These are phyloP conservation scores for Thymus mandschuricus DNA, from an alignment of 257 asterid species.

Conservation along the genomic window DNA sequence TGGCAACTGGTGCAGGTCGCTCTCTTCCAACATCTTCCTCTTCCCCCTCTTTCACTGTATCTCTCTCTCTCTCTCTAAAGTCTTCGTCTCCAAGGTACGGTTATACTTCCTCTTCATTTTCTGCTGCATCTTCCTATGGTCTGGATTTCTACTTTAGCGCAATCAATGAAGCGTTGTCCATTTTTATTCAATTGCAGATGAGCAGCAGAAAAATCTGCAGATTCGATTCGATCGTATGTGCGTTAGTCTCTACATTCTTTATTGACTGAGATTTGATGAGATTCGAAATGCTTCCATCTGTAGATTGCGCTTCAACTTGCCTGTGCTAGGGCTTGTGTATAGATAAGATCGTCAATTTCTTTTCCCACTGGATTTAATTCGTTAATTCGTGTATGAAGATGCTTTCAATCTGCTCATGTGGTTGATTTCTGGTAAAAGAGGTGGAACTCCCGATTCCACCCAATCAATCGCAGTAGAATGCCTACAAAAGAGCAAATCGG, in stretches of 20 bases:
- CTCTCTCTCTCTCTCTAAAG: neutral
- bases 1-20: constrained; percentile 33
- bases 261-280: neutral
- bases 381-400: constrained; percentile 6
- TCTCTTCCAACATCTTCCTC: constrained; percentile 24
- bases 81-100: constrained; percentile 16
- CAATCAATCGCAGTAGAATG: constrained; percentile 18
- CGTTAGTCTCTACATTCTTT: neutral
- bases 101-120: constrained; percentile 15
- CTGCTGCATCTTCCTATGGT: constrained; percentile 11
- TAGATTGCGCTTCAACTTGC: constrained; percentile 18
- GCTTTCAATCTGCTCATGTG: constrained; percentile 25
- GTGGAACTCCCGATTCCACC: constrained; percentile 28
- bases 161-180: neutral
- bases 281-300: constrained; percentile 2
- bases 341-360: neutral
- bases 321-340: constrained; percentile 15
- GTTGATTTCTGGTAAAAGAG: constrained; percentile 17
- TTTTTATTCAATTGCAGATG: constrained; percentile 15
- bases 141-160: neutral
- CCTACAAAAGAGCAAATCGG: constrained; percentile 35
- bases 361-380: neutral
- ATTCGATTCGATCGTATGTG: constrained; percentile 24
- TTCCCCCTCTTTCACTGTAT: neutral
- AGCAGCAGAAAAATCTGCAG: neutral